Percentiles rank a stretch among this genome's conserved stretches.
phyloP scores from a whole-genome alignment of 495 filamentous ascomycete species.

The Podospora sp. region DNA sequence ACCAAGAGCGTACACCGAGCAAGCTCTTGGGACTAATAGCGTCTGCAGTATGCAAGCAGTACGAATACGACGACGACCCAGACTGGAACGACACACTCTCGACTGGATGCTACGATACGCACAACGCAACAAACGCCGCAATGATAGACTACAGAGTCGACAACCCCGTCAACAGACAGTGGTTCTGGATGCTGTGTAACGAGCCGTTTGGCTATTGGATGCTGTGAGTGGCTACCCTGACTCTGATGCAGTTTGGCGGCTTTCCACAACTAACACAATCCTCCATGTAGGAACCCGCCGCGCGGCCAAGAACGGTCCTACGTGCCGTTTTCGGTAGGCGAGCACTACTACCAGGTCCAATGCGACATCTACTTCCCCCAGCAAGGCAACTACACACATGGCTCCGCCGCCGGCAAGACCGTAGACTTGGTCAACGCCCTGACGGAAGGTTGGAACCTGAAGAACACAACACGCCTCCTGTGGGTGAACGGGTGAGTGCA shows the following conservation, averaged over 20 bases:
- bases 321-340: constrained; percentile 57
- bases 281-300: constrained; percentile 49
- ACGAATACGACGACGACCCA: constrained; percentile 42
- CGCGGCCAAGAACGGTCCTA: constrained; percentile 38
- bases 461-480: constrained; percentile 56
- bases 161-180: constrained; percentile 59
- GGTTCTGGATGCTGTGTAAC: constrained; percentile 66
- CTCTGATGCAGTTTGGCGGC: not conserved
- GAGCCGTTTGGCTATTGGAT: constrained; percentile 66
- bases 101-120: constrained; percentile 58
- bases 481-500: constrained; percentile 59
- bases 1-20: too few species aligned
- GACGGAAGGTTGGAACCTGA: constrained; percentile 60
- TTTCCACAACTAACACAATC: not conserved
- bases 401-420: constrained; percentile 52
- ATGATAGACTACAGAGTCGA: constrained; percentile 54
- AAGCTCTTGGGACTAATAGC: constrained; percentile 9
- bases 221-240: constrained; percentile 40
- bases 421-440: constrained; percentile 55
- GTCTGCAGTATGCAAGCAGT: constrained; percentile 35
- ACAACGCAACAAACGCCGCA: constrained; percentile 56
- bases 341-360: constrained; percentile 60
- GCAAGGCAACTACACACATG: constrained; percentile 52
- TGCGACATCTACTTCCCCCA: constrained; percentile 62
- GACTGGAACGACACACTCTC: constrained; percentile 49